A percentile compares a stretch with the other conserved stretches of the same genome.
These are phyloP conservation scores for Notholithocarpus densiflorus DNA, from an alignment of 306 rosid genomes.

Conservation along the genomic window DNA sequence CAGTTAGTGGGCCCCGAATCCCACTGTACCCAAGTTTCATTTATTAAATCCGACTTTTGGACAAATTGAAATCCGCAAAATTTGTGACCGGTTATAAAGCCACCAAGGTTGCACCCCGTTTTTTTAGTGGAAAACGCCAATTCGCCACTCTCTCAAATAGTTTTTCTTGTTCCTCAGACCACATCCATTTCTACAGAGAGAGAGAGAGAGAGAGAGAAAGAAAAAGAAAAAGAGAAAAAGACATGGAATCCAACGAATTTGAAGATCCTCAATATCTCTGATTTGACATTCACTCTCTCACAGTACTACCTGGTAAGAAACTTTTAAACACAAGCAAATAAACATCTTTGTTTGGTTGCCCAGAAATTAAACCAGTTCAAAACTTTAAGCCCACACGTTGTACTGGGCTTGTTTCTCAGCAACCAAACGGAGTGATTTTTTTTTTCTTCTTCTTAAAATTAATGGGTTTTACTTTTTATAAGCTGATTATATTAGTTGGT, in stretches of 20 bases:
- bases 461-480: neutral
- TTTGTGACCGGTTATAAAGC: slow-evolving; percentile 26
- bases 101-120: neutral
- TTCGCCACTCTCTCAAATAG: neutral
- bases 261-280: slow-evolving; percentile 10
- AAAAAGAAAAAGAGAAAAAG: neutral
- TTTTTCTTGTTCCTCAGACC: neutral
- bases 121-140: neutral
- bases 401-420: neutral
- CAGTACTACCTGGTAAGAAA: neutral
- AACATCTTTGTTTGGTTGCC: slow-evolving; percentile 28
- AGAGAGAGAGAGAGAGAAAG: too few species aligned
- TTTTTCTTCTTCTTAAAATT: too few species aligned
- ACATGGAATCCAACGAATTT: slow-evolving; percentile 59
- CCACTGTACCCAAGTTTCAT: too few species aligned
- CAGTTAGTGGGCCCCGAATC: too few species aligned
- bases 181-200: neutral
- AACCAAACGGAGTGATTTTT: neutral
- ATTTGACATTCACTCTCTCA: neutral
- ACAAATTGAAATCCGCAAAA: too few species aligned
- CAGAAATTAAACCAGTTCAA: slow-evolving; percentile 17
- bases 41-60: too few species aligned
- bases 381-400: neutral
- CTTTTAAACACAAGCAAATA: too few species aligned
- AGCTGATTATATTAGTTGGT: neutral